Percentiles rank a stretch among this genome's conserved stretches.
These are phyloP conservation scores for Zygotorulaspora danielsina DNA, from an alignment of 805 yeast genomes.

Conservation along the genomic window DNA sequence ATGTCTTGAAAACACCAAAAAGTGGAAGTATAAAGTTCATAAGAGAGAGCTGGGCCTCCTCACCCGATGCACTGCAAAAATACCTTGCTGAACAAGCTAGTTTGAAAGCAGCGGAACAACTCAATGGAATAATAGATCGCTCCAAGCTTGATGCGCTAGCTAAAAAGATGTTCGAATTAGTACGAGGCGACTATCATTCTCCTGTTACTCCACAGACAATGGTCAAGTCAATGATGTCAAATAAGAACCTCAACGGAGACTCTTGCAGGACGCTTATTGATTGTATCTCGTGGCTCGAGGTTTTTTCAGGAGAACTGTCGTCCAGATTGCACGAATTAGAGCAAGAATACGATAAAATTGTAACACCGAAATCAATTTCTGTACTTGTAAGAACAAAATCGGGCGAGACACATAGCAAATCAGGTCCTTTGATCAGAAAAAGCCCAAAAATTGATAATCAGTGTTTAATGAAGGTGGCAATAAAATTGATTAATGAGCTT, in stretches of 20 bases:
- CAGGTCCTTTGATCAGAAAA: slow-evolving; percentile 16
- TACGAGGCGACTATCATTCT: slow-evolving; percentile 56
- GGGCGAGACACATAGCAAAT: slow-evolving; percentile 22
- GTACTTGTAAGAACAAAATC: slow-evolving; percentile 36
- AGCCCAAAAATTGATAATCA: slow-evolving; percentile 16
- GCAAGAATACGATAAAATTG: slow-evolving; percentile 43
- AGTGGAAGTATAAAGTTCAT: slow-evolving; percentile 47
- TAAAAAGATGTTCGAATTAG: slow-evolving; percentile 51
- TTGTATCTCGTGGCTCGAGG: slow-evolving; percentile 71
- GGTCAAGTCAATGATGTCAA: slow-evolving; percentile 83
- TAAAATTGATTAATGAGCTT: slow-evolving; percentile 42
- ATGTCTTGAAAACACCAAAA: slow-evolving; percentile 49
- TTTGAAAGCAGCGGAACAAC: slow-evolving; percentile 3
- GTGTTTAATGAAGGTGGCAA: slow-evolving; percentile 34
- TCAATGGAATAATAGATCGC: slow-evolving; percentile 25
- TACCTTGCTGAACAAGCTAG: slow-evolving; percentile 17
- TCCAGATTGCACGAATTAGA: slow-evolving; percentile 70
- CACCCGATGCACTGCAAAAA: slow-evolving; percentile 34
- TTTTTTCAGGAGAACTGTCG: slow-evolving; percentile 73
- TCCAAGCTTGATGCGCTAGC: slow-evolving; percentile 49
- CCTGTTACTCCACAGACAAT: slow-evolving; percentile 56
- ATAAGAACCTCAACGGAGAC: slow-evolving; percentile 66
- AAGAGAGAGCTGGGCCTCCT: slow-evolving; percentile 44
- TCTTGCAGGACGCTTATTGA: slow-evolving; percentile 52
- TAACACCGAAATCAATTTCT: slow-evolving; percentile 47